Percentiles rank a stretch among this genome's conserved stretches.
Conservation (phyloP, 768 basidiomycete species). For the Tulasnella sp. region DNA sequence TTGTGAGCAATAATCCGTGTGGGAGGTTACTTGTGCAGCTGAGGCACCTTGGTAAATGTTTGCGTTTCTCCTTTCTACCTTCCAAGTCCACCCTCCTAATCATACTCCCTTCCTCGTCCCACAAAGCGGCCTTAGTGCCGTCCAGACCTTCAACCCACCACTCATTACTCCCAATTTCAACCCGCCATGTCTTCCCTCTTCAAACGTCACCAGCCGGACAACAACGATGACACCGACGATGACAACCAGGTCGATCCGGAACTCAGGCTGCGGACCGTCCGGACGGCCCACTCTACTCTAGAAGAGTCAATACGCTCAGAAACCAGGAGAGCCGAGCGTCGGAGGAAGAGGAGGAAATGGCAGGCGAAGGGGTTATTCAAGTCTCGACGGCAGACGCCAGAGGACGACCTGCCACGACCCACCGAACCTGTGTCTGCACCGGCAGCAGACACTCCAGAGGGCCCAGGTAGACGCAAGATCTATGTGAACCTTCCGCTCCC, state of each 20-base stretch:
- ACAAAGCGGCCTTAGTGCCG: too few relatives aligned
- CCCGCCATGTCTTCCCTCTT: slow-evolving; percentile 14
- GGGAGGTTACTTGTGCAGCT: too few relatives aligned
- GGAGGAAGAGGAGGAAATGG: slow-evolving; percentile 15
- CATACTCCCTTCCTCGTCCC: not conserved
- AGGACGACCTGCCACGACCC: slow-evolving; percentile 17
- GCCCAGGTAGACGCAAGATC: slow-evolving; percentile 53
- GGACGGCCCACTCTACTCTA: slow-evolving; percentile 82
- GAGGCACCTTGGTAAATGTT: too few relatives aligned
- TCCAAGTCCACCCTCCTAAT: not conserved
- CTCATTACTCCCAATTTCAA: not conserved
- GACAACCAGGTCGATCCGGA: slow-evolving; percentile 47
- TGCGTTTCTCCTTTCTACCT: not conserved
- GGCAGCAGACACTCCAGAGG: slow-evolving; percentile 18
- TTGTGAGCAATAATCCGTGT: too few relatives aligned
- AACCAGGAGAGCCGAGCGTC: slow-evolving; percentile 14
- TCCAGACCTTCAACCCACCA: too few relatives aligned
- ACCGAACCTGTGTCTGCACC: slow-evolving; percentile 20
- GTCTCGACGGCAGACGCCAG: slow-evolving; percentile 15
- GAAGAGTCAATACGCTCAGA: slow-evolving; percentile 78
- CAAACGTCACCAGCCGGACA: slow-evolving; percentile 8
- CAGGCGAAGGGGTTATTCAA: slow-evolving; percentile 17
- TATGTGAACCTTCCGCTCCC: slow-evolving; percentile 68
- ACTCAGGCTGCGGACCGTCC: slow-evolving; percentile 78
- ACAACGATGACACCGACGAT: slow-evolving; percentile 16